Conservation (phyloP, 2,329 filamentous ascomycete species). For the Nemania sp. region DNA sequence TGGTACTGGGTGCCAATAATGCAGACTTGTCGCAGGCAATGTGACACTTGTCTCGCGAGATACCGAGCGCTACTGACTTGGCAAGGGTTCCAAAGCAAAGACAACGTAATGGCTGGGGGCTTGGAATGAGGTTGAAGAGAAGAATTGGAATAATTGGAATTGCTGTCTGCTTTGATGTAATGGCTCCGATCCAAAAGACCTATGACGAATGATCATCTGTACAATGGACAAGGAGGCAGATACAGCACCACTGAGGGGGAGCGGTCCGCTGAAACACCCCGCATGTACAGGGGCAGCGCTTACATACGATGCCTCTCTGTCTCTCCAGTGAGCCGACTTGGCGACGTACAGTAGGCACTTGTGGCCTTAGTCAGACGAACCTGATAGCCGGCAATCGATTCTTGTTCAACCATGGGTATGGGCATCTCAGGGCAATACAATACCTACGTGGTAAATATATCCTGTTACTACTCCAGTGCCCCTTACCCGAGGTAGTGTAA, state of each 20-base stretch:
- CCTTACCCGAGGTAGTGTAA: too few species aligned
- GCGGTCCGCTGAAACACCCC: constrained; percentile 22
- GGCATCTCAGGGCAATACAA: too few species aligned
- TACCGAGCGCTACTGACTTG: neutral
- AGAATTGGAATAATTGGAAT: constrained; percentile 26
- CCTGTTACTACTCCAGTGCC: too few species aligned
- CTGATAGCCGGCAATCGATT: too few species aligned
- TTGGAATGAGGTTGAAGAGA: neutral
- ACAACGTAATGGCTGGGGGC: neutral
- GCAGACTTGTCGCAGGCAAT: neutral
- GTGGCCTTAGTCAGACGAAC: too few species aligned
- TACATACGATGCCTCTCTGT: constrained; percentile 3
- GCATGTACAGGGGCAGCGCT: constrained; percentile 24
- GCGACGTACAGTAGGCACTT: neutral
- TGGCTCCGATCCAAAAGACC: constrained; percentile 6
- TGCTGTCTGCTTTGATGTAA: constrained; percentile 8
- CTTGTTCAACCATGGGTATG: too few species aligned
- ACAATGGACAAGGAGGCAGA: neutral
- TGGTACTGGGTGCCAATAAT: too few species aligned
- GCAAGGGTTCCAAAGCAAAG: neutral
- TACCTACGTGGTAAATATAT: too few species aligned
- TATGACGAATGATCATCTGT: constrained; percentile 20
- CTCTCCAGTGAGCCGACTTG: neutral
- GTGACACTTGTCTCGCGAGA: neutral
- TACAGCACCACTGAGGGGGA: too few species aligned